Evolutionary conservation across 179 eudicot genomes (phyloP).

Genomic region (Beta corolliflora): DNA sequence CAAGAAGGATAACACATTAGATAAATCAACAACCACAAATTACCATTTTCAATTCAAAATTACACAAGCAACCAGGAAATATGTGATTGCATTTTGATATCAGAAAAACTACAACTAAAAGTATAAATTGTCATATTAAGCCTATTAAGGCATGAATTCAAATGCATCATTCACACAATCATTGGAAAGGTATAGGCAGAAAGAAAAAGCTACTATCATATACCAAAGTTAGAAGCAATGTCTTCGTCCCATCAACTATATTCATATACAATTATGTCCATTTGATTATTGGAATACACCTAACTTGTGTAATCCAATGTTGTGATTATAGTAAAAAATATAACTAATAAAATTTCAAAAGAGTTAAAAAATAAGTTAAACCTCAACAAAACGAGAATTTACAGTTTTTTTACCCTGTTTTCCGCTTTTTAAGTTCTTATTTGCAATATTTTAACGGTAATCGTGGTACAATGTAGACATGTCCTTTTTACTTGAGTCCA

Average conservation of each 20-base stretch:
- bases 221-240: constrained; percentile 19
- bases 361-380: neutral
- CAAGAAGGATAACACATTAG: neutral
- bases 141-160: constrained; percentile 1
- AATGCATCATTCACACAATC: constrained; percentile 2
- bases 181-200: constrained; percentile 2
- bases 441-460: neutral
- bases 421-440: neutral
- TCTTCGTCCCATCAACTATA: constrained; percentile 8
- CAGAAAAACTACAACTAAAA: neutral
- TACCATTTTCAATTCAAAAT: neutral
- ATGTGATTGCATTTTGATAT: neutral
- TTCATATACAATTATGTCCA: neutral
- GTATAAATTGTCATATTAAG: neutral
- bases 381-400: neutral
- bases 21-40: neutral
- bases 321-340: neutral
- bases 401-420: neutral
- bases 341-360: neutral
- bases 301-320: neutral
- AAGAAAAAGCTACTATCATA: neutral
- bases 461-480: neutral
- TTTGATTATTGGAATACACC: constrained; percentile 19
- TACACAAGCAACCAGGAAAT: constrained; percentile 9
- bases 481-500: constrained; percentile 14